Conservation (phyloP, 2,329 filamentous ascomycete species). For the Curvularia spicifera region DNA sequence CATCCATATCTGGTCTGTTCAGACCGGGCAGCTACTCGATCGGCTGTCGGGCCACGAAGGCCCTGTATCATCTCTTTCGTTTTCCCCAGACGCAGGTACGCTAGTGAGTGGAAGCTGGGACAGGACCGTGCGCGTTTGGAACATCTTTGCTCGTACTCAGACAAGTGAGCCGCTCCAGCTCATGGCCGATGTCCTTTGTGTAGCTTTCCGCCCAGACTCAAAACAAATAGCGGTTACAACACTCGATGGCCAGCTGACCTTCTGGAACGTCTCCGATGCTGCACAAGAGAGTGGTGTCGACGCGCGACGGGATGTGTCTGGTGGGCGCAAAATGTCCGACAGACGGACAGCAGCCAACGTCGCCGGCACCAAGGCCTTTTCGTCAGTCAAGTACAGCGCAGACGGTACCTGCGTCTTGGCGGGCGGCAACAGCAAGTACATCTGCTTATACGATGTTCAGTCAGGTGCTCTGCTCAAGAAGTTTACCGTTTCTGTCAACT, state of each 20-base stretch:
- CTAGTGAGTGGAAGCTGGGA: constrained; percentile 97
- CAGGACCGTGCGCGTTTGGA: constrained; percentile 93
- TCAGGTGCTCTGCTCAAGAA: constrained; percentile 93
- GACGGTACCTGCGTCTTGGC: constrained; percentile 91
- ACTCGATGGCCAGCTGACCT: constrained; percentile 89
- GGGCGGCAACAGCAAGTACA: constrained; percentile 96
- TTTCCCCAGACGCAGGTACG: constrained; percentile 82
- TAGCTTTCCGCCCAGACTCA: constrained; percentile 88
- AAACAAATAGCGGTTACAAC: constrained; percentile 90
- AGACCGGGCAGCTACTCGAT: constrained; percentile 94
- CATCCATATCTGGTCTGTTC: constrained; percentile 97
- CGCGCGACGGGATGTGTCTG: constrained; percentile 88
- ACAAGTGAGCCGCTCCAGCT: constrained; percentile 93
- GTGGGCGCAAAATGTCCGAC: constrained; percentile 86
- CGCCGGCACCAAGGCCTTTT: constrained; percentile 88
- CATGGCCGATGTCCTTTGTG: constrained; percentile 85
- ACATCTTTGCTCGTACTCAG: constrained; percentile 90
- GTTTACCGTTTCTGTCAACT: constrained; percentile 92
- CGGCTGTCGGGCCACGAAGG: constrained; percentile 91
- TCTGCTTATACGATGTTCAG: constrained; percentile 93
- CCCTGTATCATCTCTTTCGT: constrained; percentile 85
- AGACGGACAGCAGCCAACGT: constrained; percentile 90
- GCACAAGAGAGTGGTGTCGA: constrained; percentile 86
- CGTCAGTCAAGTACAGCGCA: constrained; percentile 85
- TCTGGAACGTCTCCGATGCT: constrained; percentile 91